Base-by-base conservation (phyloP, 2,329 filamentous ascomycete genomes). In the Ceratocystis destructans region DNA sequence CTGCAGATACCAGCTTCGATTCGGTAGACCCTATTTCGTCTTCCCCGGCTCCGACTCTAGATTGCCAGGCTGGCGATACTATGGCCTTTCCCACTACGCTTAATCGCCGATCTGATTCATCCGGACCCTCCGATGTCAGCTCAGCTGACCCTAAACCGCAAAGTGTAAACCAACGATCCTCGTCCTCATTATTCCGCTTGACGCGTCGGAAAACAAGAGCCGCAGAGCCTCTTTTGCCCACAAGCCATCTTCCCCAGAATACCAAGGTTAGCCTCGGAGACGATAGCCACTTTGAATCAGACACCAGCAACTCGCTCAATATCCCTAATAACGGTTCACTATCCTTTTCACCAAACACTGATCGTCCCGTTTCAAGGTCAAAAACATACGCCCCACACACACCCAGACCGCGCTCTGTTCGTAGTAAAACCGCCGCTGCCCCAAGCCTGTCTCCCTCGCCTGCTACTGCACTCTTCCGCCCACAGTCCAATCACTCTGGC, bases 241-340 rank as follows among this genome's bases (percentile, higher is more conserved):
- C 97, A 37, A 85, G 88, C 46, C 87, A 93, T 67, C 80, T 97
- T n/a, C 91, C 90, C 50, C 86, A 88, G 69, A 91, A 88, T 74
- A 81, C 84, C 69, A 83, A 76, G 71, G 48, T 63, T 4, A 68
- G 67, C 45, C 64, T 62, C 20, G 66, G 66, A 10, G 66, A 68
- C 22, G 66, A 68, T 22, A 63, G 63, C 25, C 64, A 68, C 33
- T 64, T 64, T 17, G 64, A 68, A 31, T 66, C 67, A 8, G 64
- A 68, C 22, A 46, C 44, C 31, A 66, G 64, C 31, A 62, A 50
- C 37, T 61, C 61, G 5, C 44, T 68, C 8, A 48, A 62, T 22
- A 64, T 68, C 37, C 67, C 61, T 45, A 57, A 55, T 31, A 10
- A 53, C 33, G 64, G 64, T 4, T 22, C 31, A 2, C 37, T 68